Percentiles rank a stretch among this genome's conserved stretches.
Conservation (phyloP, 2,329 filamentous ascomycete species). For the Periconia macrospinosa region DNA sequence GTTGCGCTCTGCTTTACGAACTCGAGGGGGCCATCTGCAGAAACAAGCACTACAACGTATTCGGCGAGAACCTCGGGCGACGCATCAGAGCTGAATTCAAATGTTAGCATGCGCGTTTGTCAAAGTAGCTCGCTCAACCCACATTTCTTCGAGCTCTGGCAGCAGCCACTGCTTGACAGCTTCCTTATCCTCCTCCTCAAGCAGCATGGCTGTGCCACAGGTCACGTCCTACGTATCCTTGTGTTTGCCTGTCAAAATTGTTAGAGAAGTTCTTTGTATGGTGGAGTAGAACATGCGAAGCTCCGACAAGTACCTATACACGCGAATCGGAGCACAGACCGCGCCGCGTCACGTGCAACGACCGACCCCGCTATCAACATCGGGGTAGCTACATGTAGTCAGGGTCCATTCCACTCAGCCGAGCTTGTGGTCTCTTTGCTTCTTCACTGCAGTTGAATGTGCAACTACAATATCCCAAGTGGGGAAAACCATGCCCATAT, state of each 20-base stretch:
- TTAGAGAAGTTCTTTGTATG: neutral
- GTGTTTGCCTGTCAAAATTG: neutral
- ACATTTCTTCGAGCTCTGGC: slow-evolving; percentile 75
- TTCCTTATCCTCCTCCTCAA: slow-evolving; percentile 57
- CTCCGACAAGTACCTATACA: neutral
- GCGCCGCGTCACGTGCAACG: neutral
- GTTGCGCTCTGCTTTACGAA: slow-evolving; percentile 69
- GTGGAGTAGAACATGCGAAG: neutral
- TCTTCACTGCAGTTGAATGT: no score
- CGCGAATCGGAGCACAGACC: neutral
- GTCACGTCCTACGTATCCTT: neutral
- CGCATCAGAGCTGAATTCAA: slow-evolving; percentile 66
- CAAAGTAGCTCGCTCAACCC: slow-evolving; percentile 34
- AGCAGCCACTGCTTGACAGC: slow-evolving; percentile 77
- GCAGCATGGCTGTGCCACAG: slow-evolving; percentile 48
- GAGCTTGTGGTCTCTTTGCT: no score
- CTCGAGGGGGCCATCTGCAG: slow-evolving; percentile 67
- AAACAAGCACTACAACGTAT: slow-evolving; percentile 77
- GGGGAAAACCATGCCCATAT: no score
- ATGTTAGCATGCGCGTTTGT: neutral
- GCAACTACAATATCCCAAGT: no score
- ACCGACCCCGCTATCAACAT: no score
- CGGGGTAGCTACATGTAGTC: no score
- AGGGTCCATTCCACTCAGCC: no score
- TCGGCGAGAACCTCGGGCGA: slow-evolving; percentile 82